These are phyloP conservation scores for Saccharata proteae DNA, from an alignment of 2,329 filamentous ascomycete genomes.

Conservation along the genomic window DNA sequence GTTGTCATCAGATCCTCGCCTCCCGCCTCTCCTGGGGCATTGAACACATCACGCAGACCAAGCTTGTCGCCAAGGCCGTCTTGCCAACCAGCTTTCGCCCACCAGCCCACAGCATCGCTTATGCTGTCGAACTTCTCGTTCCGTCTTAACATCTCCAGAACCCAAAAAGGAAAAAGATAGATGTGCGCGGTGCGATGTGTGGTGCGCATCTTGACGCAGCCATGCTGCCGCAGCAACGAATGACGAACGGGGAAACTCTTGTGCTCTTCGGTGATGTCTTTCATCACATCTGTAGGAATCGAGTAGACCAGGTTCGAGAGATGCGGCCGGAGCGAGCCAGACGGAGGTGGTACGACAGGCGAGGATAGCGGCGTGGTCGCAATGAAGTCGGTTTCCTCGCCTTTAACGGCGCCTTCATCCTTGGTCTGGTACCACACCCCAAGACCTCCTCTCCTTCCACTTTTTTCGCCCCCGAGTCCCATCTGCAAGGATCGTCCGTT, in stretches of 20 bases:
- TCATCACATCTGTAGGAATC: slow-evolving; percentile 78
- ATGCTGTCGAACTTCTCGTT: slow-evolving; percentile 81
- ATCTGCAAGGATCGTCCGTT: slow-evolving; percentile 33
- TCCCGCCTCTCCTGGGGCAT: slow-evolving; percentile 29
- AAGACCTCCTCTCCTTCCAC: slow-evolving; percentile 62
- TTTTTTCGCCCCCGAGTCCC: slow-evolving; percentile 41
- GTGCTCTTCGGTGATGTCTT: slow-evolving; percentile 66
- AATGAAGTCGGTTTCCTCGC: slow-evolving; percentile 87
- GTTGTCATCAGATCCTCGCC: slow-evolving; percentile 14
- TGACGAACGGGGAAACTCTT: slow-evolving; percentile 65
- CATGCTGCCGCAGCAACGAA: slow-evolving; percentile 60
- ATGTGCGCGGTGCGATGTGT: slow-evolving; percentile 85
- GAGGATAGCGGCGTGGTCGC: slow-evolving; percentile 58
- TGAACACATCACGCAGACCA: slow-evolving; percentile 54
- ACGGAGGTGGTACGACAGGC: slow-evolving; percentile 45
- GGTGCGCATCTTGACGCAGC: slow-evolving; percentile 66
- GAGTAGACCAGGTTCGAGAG: slow-evolving; percentile 74
- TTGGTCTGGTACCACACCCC: slow-evolving; percentile 89
- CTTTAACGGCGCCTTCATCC: slow-evolving; percentile 63
- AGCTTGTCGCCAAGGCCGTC: slow-evolving; percentile 67
- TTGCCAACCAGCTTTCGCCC: slow-evolving; percentile 93
- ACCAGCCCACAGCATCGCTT: slow-evolving; percentile 83
- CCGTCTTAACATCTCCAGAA: slow-evolving; percentile 66
- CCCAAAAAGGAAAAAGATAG: slow-evolving; percentile 88
- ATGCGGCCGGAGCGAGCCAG: slow-evolving; percentile 52